Percentiles rank a stretch among this genome's conserved stretches.
phyloP scores from a whole-genome alignment of 2,329 filamentous ascomycete genomes.

The Pseudogymnoascus sp. region DNA sequence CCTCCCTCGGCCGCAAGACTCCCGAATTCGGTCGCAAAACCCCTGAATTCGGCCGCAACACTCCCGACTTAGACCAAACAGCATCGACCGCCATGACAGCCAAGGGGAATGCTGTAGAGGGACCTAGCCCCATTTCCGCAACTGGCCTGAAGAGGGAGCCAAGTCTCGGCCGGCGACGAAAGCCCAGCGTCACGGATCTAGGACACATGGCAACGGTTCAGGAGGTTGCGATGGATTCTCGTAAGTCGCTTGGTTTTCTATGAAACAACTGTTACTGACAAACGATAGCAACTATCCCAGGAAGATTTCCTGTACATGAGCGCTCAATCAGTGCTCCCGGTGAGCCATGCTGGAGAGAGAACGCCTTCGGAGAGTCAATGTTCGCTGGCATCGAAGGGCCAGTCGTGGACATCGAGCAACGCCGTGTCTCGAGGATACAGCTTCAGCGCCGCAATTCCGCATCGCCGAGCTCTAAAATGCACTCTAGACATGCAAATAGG shows the following conservation, averaged over 20 bases:
- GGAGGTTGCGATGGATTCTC: slow-evolving; percentile 62
- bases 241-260: slow-evolving; percentile 38
- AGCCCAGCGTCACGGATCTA: slow-evolving; percentile 57
- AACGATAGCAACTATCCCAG: slow-evolving; percentile 56
- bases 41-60: neutral
- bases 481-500: slow-evolving; percentile 33
- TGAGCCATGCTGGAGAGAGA: slow-evolving; percentile 38
- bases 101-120: slow-evolving; percentile 30
- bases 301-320: slow-evolving; percentile 56
- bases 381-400: slow-evolving; percentile 29
- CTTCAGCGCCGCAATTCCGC: slow-evolving; percentile 5
- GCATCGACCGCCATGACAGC: slow-evolving; percentile 36
- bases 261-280: slow-evolving; percentile 14
- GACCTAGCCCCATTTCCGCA: slow-evolving; percentile 29
- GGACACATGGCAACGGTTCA: slow-evolving; percentile 64
- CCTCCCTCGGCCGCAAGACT: slow-evolving; percentile 17
- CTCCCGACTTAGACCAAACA: slow-evolving; percentile 37
- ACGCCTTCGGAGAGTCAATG: slow-evolving; percentile 32
- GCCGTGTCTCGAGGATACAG: neutral
- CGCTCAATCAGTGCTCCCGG: slow-evolving; percentile 57
- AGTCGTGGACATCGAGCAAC: slow-evolving; percentile 20
- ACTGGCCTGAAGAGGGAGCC: slow-evolving; percentile 49
- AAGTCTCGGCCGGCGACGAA: slow-evolving; percentile 50
- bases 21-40: slow-evolving; percentile 15
- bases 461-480: slow-evolving; percentile 16